Evolutionary conservation across 2,329 filamentous ascomycete genomes (phyloP), one percentile per base, ranked within the genome.

Genomic region (Dothistroma pini): DNA sequence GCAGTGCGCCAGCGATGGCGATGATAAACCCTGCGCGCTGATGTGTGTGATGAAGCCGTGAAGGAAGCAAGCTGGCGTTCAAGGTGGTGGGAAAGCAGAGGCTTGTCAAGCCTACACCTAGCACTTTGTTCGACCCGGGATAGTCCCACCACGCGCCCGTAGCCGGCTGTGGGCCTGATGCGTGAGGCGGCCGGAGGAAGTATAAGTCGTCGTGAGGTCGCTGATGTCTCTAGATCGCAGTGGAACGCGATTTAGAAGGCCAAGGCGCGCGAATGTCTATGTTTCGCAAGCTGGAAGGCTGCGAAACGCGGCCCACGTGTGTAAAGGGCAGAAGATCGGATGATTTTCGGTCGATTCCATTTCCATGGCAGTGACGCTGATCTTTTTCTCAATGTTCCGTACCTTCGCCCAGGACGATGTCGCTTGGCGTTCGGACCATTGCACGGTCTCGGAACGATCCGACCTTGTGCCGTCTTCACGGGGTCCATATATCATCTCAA

Each of bases 51-150:
- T 47, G 54, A 32, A 41, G 34, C 22, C 16, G 34, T 2, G 34
- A 6, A 38, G 41, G 38, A 44, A 29, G 57, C 57, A 59, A 54
- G 57, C 41, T 55, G 57, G 57, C 57, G 57, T 54, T 52, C 49
- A 34, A 51, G 32, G n/a, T 49, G 41, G 56, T 16, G 22, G 50
- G 14, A 25, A 29, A 44, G 34, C 34, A 32, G 25, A 54, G 57
- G 57, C 57, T 58, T 54, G 57, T 34, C 38, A 56, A 25, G 35
- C 35, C 34, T 56, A 29, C 16, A 31, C 35, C 35, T 32, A 56
- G 54, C 54, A 41, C 52, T 21, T 35, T 21, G 41, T 19, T 44
- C 41, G 41, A 44, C 16, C n/a, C 14, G 41, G 41, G 16, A 19
- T 9, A 8, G 41, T 19, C 41, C 41, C 41, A 44, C 41, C 41